Evolutionary conservation across 2,329 filamentous ascomycete species (phyloP).

Genomic region (Leptographium lundbergii): DNA sequence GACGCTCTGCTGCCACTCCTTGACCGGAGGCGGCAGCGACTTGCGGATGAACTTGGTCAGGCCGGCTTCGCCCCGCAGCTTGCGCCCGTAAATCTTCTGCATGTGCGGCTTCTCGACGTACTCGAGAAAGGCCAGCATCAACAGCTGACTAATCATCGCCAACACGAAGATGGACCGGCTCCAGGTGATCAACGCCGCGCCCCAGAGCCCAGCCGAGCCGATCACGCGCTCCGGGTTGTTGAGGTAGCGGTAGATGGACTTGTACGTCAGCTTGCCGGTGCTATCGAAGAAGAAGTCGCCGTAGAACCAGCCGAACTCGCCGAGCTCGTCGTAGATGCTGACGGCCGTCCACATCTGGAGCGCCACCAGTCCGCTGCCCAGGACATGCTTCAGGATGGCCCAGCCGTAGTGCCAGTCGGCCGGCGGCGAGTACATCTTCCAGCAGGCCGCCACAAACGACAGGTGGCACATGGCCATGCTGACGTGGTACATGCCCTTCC

Average conservation of each 20-base stretch:
- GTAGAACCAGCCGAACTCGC: slow-evolving; percentile 98
- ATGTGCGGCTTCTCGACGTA: slow-evolving; percentile 94
- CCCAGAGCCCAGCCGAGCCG: slow-evolving; percentile 91
- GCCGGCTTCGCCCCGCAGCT: slow-evolving; percentile 74
- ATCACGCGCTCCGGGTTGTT: slow-evolving; percentile 96
- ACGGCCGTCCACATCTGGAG: slow-evolving; percentile 87
- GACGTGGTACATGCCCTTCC: slow-evolving; percentile 92
- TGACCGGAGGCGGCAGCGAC: slow-evolving; percentile 70
- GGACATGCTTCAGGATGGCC: slow-evolving; percentile 71
- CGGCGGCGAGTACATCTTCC: slow-evolving; percentile 92
- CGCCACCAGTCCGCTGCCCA: slow-evolving; percentile 68
- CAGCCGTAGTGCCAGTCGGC: slow-evolving; percentile 79
- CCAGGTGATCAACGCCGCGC: slow-evolving; percentile 84
- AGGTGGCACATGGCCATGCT: slow-evolving; percentile 83
- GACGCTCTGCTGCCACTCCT: slow-evolving; percentile 72
- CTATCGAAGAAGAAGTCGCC: slow-evolving; percentile 97
- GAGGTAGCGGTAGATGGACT: slow-evolving; percentile 92
- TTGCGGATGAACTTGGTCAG: slow-evolving; percentile 84
- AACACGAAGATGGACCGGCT: slow-evolving; percentile 77
- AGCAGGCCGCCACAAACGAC: slow-evolving; percentile 80
- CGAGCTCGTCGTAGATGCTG: slow-evolving; percentile 89
- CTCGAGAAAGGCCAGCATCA: slow-evolving; percentile 80
- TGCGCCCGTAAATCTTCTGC: slow-evolving; percentile 89
- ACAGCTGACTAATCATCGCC: slow-evolving; percentile 71
- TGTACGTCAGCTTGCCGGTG: slow-evolving; percentile 80